These are phyloP conservation scores for Oryza brachyantha DNA, from an alignment of 176 grass and related monocot species.

Conservation along the genomic window DNA sequence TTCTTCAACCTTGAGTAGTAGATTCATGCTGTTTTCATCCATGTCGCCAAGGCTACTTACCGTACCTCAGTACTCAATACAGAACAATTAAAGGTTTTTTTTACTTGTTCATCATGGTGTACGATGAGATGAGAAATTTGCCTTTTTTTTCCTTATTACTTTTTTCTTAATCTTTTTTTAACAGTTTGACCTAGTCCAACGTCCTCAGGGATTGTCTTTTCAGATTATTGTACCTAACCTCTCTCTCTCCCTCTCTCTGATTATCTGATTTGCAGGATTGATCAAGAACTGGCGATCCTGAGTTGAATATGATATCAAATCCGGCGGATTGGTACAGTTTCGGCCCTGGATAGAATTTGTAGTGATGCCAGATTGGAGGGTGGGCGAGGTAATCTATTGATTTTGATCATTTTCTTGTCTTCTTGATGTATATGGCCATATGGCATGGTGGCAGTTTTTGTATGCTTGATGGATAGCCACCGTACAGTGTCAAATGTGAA, in stretches of 20 bases:
- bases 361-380: constrained; percentile 66
- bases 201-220: background rate
- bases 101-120: background rate
- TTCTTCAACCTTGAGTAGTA: background rate
- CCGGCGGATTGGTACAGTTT: constrained; percentile 41
- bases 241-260: too few relatives aligned
- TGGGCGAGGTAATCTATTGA: constrained; percentile 42
- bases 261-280: constrained; percentile 26
- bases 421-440: constrained; percentile 14
- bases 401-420: background rate
- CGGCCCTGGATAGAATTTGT: constrained; percentile 58
- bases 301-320: constrained; percentile 68
- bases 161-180: background rate
- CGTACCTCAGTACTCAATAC: background rate
- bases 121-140: background rate
- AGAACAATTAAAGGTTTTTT: background rate
- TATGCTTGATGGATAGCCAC: constrained; percentile 17
- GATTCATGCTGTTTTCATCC: background rate
- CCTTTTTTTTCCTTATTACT: too few relatives aligned
- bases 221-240: background rate
- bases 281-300: constrained; percentile 32
- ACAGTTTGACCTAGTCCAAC: background rate
- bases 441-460: background rate
- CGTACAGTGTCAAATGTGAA: background rate
- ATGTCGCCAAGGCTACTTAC: background rate